Evolutionary conservation across 495 filamentous ascomycete species (phyloP).

Genomic region (Xylaria castorea): DNA sequence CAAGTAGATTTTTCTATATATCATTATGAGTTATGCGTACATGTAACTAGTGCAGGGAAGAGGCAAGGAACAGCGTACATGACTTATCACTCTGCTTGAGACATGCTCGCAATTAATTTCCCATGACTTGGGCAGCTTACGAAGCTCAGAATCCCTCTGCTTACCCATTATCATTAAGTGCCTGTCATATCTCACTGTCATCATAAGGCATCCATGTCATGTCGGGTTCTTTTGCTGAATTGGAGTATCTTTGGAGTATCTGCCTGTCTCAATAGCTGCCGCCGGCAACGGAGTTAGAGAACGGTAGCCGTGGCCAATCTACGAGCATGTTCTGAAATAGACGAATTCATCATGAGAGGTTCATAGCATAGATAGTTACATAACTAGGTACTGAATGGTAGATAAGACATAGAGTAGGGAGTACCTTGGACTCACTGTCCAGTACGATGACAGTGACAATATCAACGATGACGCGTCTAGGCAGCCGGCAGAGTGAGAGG

Average conservation of each 20-base stretch:
- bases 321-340: background rate
- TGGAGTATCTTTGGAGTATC: background rate
- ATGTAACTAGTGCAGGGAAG: background rate
- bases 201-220: slow-evolving; percentile 16
- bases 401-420: slow-evolving; percentile 4
- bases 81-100: background rate
- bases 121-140: background rate
- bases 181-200: background rate
- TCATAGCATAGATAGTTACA: background rate
- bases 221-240: slow-evolving; percentile 17
- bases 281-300: background rate
- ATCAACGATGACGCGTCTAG: background rate
- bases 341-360: background rate
- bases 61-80: background rate
- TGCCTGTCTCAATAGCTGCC: slow-evolving; percentile 4
- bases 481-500: background rate
- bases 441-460: background rate
- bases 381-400: background rate
- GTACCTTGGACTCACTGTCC: background rate
- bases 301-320: background rate
- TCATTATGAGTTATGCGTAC: background rate
- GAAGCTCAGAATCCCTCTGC: background rate
- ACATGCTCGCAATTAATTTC: background rate
- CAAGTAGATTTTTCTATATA: background rate
- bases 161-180: background rate